Evolutionary conservation across 2,329 filamentous ascomycete species (phyloP), one percentile per base, ranked within the genome.

Genomic region (Aureobasidium mangrovei): DNA sequence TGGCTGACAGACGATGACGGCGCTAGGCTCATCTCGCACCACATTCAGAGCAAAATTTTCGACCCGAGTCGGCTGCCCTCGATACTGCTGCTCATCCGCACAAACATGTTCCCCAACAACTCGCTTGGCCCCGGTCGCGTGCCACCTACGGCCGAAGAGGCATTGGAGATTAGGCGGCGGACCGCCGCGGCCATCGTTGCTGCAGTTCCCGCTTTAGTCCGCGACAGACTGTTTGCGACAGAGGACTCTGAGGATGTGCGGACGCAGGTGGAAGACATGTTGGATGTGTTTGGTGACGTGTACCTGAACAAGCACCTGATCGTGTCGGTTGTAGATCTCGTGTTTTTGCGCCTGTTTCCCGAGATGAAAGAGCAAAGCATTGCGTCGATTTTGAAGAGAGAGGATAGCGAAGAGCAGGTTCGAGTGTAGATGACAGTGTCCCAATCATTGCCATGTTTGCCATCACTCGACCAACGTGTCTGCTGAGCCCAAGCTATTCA

Each of bases 271-370:
- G 73, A 74, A 53, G 72, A 74, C 27, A 74, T 90, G 43, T 75
- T 97, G 44, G 82, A 86, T 62, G 75, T 91, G 36, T 84, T 95
- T 60, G 81, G 80, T 12, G 90, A 96, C 69, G 76, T 79, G 49
- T 95, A 95, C 71, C 85, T 90, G 71, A 98, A 98, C 72, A 94
- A 91, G 72, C 90, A 96, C 71, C 74, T 97, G 32, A 74, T 95
- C 61, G 95, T 95, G 65, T 77, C 82, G 42, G 76, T 93, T 45
- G 72, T 97, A 33, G 93, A 98, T 71, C 71, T 91, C 56, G 67
- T 95, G 2, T 74, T 96, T n/a, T 80, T 89, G 55, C 82, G 85
- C 60, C 70, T 97, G 58, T 80, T 95, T 65, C 93, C 93, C 4
- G 93, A 98, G 72, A 68, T 97, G 63, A 77, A 24, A 38, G 41